Evolutionary conservation across 371 early-diverging fungal species (phyloP).

Genomic region (Cladochytrium tenue): DNA sequence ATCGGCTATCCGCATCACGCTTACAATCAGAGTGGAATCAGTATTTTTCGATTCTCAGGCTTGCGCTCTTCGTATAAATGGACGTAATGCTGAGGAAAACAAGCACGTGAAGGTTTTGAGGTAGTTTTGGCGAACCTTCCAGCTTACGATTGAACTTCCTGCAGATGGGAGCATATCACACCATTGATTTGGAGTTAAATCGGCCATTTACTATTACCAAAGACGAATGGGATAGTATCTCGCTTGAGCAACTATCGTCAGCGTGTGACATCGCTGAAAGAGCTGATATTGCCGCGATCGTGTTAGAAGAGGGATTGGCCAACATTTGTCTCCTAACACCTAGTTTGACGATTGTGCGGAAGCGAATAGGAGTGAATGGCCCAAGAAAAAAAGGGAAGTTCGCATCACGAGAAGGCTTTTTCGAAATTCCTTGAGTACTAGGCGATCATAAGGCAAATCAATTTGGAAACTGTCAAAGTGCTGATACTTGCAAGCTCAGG

Average conservation of each 20-base stretch:
- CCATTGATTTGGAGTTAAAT: constrained; percentile 89
- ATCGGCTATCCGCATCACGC: constrained; percentile 73
- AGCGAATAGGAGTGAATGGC: constrained; percentile 86
- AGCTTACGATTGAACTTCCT: too few relatives aligned
- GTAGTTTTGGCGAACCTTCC: too few relatives aligned
- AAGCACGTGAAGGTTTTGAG: constrained; percentile 90
- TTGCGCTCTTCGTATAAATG: constrained; percentile 83
- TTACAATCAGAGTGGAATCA: constrained; percentile 84
- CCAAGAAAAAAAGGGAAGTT: constrained; percentile 88
- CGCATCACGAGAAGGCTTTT: constrained; percentile 87
- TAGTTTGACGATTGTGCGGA: constrained; percentile 92
- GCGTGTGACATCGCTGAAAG: constrained; percentile 88
- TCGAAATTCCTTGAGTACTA: constrained; percentile 85
- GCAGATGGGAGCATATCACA: constrained; percentile 92
- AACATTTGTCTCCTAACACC: constrained; percentile 90
- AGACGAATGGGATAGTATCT: constrained; percentile 89
- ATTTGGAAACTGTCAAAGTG: constrained; percentile 88
- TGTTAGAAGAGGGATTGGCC: constrained; percentile 94
- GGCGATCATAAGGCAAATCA: constrained; percentile 79
- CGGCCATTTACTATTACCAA: constrained; percentile 85
- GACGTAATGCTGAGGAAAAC: constrained; percentile 83
- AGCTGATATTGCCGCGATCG: constrained; percentile 93
- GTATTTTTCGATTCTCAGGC: constrained; percentile 88
- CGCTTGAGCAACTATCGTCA: constrained; percentile 82
- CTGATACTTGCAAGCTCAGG: constrained; percentile 94